phyloP scores from a whole-genome alignment of 1,284 basidiomycete species.

The Malassezia psittaci region DNA sequence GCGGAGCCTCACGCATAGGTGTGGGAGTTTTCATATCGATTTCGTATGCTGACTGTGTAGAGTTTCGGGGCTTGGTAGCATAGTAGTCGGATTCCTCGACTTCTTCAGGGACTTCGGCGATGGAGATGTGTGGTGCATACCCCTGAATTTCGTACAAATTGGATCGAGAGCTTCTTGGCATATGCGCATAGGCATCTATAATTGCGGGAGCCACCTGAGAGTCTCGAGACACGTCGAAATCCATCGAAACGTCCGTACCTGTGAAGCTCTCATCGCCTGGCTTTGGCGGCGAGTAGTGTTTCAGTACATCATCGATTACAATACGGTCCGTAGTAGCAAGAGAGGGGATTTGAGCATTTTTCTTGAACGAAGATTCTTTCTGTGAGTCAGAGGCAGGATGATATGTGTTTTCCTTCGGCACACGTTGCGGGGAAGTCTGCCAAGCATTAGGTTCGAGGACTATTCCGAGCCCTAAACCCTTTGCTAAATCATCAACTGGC shows the following conservation, averaged over 20 bases:
- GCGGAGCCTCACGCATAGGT: not conserved
- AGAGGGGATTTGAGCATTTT: conserved; percentile 1
- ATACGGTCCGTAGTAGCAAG: conserved; percentile 11
- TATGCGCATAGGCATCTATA: not conserved
- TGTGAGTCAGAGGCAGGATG: too few relatives aligned
- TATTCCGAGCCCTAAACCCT: conserved; percentile 10
- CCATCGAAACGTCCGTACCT: not conserved
- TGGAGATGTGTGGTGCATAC: not conserved
- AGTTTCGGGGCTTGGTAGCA: not conserved
- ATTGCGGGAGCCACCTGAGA: conserved; percentile 3
- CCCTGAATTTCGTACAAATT: not conserved
- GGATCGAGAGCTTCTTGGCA: not conserved
- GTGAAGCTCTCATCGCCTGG: not conserved
- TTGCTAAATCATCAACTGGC: not conserved
- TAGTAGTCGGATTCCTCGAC: not conserved
- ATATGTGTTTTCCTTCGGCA: not conserved
- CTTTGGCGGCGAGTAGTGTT: conserved; percentile 16
- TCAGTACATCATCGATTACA: conserved; percentile 15
- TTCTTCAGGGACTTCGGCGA: not conserved
- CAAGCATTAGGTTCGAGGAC: not conserved
- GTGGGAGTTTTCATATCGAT: not conserved
- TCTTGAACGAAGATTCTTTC: too few relatives aligned
- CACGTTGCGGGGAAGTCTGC: not conserved
- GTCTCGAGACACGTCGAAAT: conserved; percentile 7
- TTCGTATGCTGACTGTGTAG: not conserved